A percentile compares a stretch with the other conserved stretches of the same genome.
phyloP scores from a whole-genome alignment of 345 rosid species.

The Hypericum androsaemum region DNA sequence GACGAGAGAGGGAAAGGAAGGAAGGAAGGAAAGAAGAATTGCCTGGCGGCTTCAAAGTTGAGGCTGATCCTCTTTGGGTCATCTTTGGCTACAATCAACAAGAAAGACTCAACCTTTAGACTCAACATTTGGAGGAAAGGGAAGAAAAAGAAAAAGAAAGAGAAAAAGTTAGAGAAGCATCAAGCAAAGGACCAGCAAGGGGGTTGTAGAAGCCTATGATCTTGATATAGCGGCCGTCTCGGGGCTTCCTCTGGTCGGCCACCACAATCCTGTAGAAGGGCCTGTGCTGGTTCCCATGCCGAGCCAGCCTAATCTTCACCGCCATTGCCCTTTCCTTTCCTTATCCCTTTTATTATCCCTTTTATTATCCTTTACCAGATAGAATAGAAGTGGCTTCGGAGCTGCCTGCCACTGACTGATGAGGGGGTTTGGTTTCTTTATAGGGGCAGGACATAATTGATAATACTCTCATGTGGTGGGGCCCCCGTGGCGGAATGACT shows the following conservation, averaged over 20 bases:
- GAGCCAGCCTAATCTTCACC: constrained; percentile 11
- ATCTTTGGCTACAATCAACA: neutral
- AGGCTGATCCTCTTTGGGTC: constrained; percentile 2
- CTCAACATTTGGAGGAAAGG: constrained; percentile 5
- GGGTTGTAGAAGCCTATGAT: constrained; percentile 11
- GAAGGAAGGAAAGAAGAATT: neutral
- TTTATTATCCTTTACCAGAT: no score
- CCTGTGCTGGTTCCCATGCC: constrained; percentile 10
- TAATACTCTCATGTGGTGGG: no score
- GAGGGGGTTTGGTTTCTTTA: no score
- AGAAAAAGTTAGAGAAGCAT: neutral
- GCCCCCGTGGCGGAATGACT: no score
- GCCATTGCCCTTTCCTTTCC: constrained; percentile 5
- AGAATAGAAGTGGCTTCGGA: no score
- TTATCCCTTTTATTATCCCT: neutral
- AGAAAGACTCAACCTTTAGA: neutral
- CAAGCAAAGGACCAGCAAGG: neutral
- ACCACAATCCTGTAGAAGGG: constrained; percentile 13
- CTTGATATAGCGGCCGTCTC: constrained; percentile 8
- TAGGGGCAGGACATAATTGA: no score
- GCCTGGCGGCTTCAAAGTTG: neutral
- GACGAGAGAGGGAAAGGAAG: neutral
- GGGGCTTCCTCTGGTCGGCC: constrained; percentile 5
- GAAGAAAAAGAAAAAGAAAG: constrained; percentile 1
- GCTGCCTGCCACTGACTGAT: no score